phyloP scores from a whole-genome alignment of 78 protist genomes.

The Dictyostelium capitatum region DNA sequence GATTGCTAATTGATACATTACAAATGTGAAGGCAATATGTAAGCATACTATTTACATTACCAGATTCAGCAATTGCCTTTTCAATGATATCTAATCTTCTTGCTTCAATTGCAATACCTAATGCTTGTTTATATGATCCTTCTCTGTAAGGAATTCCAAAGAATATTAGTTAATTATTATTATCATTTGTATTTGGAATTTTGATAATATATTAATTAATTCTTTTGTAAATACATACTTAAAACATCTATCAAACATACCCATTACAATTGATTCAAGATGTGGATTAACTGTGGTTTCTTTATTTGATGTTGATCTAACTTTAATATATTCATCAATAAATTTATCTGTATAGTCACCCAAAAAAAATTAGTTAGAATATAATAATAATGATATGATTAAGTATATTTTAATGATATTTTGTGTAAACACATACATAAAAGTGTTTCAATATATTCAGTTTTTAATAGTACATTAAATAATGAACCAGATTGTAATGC shows the following conservation, averaged over 20 bases:
- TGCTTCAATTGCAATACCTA: conserved; percentile 96
- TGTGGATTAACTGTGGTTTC: conserved; percentile 75
- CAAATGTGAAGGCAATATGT: conserved; percentile 70
- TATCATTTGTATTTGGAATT: no score
- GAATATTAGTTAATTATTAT: not conserved
- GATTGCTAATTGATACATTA: conserved; percentile 28
- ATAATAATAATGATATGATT: not conserved
- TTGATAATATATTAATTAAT: not conserved
- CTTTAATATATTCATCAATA: conserved; percentile 92
- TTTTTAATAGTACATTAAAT: conserved; percentile 87
- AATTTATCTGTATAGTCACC: conserved; percentile 66
- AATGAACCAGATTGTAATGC: conserved; percentile 95
- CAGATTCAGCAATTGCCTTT: conserved; percentile 70
- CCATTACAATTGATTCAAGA: conserved; percentile 87
- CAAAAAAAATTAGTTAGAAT: not conserved
- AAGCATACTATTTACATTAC: conserved; percentile 71
- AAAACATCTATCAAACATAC: conserved; percentile 91
- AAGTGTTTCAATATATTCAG: conserved; percentile 89
- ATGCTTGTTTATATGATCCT: conserved; percentile 87
- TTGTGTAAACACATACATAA: conserved; percentile 47
- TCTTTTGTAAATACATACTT: not conserved
- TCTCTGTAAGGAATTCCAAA: conserved; percentile 16
- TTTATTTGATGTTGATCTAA: conserved; percentile 30
- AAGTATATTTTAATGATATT: not conserved
- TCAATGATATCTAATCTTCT: conserved; percentile 95